Evolutionary conservation across 2,329 filamentous ascomycete species (phyloP).

Genomic region (Clarireedia paspali): DNA sequence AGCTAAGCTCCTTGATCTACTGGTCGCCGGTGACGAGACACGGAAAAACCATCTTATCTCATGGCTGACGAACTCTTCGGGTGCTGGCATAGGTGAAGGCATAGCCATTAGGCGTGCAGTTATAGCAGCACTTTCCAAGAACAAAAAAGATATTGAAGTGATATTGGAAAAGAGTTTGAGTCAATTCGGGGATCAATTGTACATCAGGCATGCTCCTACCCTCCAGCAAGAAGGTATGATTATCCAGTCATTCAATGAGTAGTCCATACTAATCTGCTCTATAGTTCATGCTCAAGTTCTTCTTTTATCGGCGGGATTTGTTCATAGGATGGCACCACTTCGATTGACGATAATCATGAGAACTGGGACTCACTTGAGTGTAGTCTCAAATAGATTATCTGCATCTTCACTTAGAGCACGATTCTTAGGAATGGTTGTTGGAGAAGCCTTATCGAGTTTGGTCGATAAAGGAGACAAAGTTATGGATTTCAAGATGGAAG

Average conservation of each 20-base stretch:
- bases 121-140: slow-evolving; percentile 47
- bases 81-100: slow-evolving; percentile 56
- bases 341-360: slow-evolving; percentile 62
- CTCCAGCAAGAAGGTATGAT: slow-evolving; percentile 75
- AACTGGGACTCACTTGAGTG: slow-evolving; percentile 64
- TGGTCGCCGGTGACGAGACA: slow-evolving; percentile 41
- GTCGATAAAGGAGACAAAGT: slow-evolving; percentile 60
- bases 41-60: slow-evolving; percentile 48
- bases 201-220: slow-evolving; percentile 77
- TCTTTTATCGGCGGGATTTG: slow-evolving; percentile 68
- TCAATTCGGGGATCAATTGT: slow-evolving; percentile 78
- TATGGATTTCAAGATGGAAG: slow-evolving; percentile 79
- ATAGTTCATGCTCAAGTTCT: slow-evolving; percentile 72
- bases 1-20: slow-evolving; percentile 45
- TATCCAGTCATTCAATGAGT: slow-evolving; percentile 10
- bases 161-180: slow-evolving; percentile 61
- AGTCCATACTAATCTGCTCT: slow-evolving; percentile 16
- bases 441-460: slow-evolving; percentile 55
- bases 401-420: slow-evolving; percentile 67
- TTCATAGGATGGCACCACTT: slow-evolving; percentile 58
- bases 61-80: slow-evolving; percentile 59
- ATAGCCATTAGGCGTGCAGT: slow-evolving; percentile 61
- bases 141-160: slow-evolving; percentile 42
- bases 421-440: slow-evolving; percentile 83
- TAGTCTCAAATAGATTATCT: slow-evolving; percentile 77